Evolutionary conservation across 2,329 filamentous ascomycete genomes (phyloP), one percentile per base, ranked within the genome.

Genomic region (Blastomyces emzantsi): DNA sequence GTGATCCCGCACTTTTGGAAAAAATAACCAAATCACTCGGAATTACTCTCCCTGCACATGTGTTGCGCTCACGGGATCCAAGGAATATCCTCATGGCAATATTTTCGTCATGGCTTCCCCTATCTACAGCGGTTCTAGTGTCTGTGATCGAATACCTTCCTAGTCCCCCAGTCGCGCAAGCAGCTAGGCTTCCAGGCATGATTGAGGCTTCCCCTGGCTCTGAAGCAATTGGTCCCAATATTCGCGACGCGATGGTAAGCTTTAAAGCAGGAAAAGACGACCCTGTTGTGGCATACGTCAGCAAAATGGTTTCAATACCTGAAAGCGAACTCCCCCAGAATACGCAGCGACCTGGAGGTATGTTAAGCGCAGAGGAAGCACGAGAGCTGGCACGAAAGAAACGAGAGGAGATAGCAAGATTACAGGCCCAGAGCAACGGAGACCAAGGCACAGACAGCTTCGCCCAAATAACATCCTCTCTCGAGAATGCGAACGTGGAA

Each of bases 231-330:
- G 86, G 90, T 62, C 77, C 83, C 1, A 78, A 81, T 7, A 79
- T 97, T 62, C 88, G 86, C 69, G 81, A 89, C n/a, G 90, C 93
- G 5, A 93, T 97, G 87, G 78, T 89, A 1, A 82, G 86, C 0
- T 97, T 96, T 73, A 90, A 89, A 71, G 85, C 85, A 3, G 82
- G 81, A 0, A 81, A 84, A 49, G 82, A 86, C 0, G 88, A 89
- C 64, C 92, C 93, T 0, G 86, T 96, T 0, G 90, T 99, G 1
- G 93, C 90, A 9, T 99, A 96, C 68, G 90, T 99, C 65, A 97
- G 93, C 78, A 99, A 99, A 75, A 97, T 99, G 92, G 90, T 97
- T 1, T 94, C 94, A 0, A 83, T 99, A 15, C 93, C 92, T 0
- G 90, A 95, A 71, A 97, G 90, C 75, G 93, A 99, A 70, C 80